A percentile compares a stretch with the other conserved stretches of the same genome.
Evolutionary conservation across 2,329 filamentous ascomycete species (phyloP).

Genomic region (Metarhizium brunneum): DNA sequence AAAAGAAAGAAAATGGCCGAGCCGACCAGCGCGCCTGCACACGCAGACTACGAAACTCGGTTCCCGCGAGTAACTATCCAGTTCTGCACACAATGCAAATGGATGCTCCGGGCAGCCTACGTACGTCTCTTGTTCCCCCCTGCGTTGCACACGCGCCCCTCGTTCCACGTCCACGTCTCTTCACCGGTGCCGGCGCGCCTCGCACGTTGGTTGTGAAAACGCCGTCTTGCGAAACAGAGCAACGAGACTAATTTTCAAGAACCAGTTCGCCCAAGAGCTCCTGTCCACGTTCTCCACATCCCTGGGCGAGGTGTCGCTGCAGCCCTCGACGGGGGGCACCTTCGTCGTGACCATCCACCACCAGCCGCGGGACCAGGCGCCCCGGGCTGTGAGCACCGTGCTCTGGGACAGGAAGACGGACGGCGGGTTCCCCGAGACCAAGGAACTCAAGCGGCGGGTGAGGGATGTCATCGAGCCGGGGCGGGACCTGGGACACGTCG

Average conservation of each 20-base stretch:
- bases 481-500: slow-evolving; percentile 73
- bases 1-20: background rate
- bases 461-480: slow-evolving; percentile 73
- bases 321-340: slow-evolving; percentile 75
- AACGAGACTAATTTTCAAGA: background rate
- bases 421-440: slow-evolving; percentile 89
- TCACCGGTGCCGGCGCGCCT: too few species aligned
- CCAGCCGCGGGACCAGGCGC: background rate
- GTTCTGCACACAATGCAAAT: slow-evolving; percentile 90
- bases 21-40: background rate
- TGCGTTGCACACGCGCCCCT: too few species aligned
- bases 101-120: slow-evolving; percentile 81
- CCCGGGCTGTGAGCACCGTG: slow-evolving; percentile 33
- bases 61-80: slow-evolving; percentile 72
- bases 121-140: slow-evolving; percentile 36
- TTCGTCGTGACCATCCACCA: slow-evolving; percentile 62
- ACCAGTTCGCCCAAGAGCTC: slow-evolving; percentile 87
- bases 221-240: too few species aligned
- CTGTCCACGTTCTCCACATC: slow-evolving; percentile 81
- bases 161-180: too few species aligned
- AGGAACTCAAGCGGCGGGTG: slow-evolving; percentile 78
- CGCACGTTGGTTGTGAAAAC: background rate
- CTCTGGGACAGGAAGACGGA: slow-evolving; percentile 86
- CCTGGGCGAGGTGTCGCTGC: slow-evolving; percentile 79
- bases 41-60: background rate